Conservation (phyloP, 768 basidiomycete genomes). For the Filobasidium floriforme region DNA sequence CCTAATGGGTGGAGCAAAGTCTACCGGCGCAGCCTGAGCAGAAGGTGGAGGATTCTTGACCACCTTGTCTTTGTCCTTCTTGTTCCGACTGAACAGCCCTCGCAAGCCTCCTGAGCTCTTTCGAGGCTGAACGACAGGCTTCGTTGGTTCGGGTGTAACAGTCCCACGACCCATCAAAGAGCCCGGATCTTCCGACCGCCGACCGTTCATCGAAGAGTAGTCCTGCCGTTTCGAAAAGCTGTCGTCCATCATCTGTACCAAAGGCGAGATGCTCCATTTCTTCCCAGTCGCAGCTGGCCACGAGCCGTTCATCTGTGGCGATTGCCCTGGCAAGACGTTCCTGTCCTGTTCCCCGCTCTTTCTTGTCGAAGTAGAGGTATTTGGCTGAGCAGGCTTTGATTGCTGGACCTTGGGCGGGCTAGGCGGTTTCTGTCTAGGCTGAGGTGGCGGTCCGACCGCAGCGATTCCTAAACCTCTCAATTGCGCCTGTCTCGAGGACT, state of each 20-base stretch:
- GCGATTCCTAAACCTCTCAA: slow-evolving; percentile 2
- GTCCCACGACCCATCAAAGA: background rate
- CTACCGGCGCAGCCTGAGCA: background rate
- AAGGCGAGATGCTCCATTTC: slow-evolving; percentile 7
- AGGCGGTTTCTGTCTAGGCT: background rate
- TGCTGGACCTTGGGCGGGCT: background rate
- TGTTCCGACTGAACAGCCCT: slow-evolving; percentile 36
- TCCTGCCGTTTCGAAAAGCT: background rate
- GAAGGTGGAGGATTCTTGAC: slow-evolving; percentile 2
- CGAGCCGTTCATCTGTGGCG: slow-evolving; percentile 1
- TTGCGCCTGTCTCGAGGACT: slow-evolving; percentile 4
- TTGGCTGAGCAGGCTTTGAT: background rate
- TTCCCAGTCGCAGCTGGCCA: slow-evolving; percentile 1
- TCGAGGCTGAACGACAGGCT: slow-evolving; percentile 28
- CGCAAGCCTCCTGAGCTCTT: slow-evolving; percentile 40
- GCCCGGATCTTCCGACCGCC: slow-evolving; percentile 1
- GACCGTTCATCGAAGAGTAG: background rate
- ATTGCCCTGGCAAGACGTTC: background rate
- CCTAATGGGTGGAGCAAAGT: slow-evolving; percentile 2
- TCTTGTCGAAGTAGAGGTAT: background rate
- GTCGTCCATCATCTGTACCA: slow-evolving; percentile 6
- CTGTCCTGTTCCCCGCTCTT: background rate
- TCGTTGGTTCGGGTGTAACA: background rate
- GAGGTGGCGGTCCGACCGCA: background rate
- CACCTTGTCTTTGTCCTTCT: slow-evolving; percentile 18